phyloP scores from a whole-genome alignment of 1,284 basidiomycete species.

The Paramarasmius palmivorus region DNA sequence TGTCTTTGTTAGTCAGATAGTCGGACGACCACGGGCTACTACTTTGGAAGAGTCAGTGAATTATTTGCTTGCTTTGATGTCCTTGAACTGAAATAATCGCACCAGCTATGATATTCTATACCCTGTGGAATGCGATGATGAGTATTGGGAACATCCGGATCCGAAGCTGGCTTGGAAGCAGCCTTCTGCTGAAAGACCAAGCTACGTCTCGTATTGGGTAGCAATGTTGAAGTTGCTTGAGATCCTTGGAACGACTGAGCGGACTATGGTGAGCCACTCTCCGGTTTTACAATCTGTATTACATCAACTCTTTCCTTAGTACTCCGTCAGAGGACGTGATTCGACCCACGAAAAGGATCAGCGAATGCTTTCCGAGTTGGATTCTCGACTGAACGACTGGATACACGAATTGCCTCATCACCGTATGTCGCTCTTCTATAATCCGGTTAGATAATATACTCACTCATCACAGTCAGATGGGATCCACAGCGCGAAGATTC shows the following conservation, averaged over 20 bases:
- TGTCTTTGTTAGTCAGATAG: conserved; percentile 6
- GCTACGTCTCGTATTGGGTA: conserved; percentile 9
- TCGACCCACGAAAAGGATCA: conserved; percentile 43
- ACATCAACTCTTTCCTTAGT: conserved; percentile 28
- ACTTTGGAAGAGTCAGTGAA: conserved; percentile 64
- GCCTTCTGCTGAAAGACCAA: not conserved
- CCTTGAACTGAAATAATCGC: not conserved
- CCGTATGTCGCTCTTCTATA: conserved; percentile 25
- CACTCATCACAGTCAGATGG: conserved; percentile 52
- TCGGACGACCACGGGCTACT: conserved; percentile 47
- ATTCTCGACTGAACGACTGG: conserved; percentile 61
- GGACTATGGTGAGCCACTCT: conserved; percentile 4
- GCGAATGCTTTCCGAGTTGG: conserved; percentile 54
- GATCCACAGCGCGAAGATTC: conserved; percentile 52
- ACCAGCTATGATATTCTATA: conserved; percentile 59
- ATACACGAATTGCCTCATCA: conserved; percentile 55
- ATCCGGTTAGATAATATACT: not conserved
- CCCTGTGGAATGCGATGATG: conserved; percentile 59
- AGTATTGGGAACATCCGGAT: conserved; percentile 50
- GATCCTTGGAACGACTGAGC: not conserved
- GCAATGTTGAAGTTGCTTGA: conserved; percentile 5
- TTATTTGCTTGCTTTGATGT: not conserved
- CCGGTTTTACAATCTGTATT: not conserved
- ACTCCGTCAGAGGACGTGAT: conserved; percentile 48
- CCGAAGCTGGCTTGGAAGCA: conserved; percentile 14